Evolutionary conservation across 345 rosid species (phyloP).

Genomic region (Populus simonii): DNA sequence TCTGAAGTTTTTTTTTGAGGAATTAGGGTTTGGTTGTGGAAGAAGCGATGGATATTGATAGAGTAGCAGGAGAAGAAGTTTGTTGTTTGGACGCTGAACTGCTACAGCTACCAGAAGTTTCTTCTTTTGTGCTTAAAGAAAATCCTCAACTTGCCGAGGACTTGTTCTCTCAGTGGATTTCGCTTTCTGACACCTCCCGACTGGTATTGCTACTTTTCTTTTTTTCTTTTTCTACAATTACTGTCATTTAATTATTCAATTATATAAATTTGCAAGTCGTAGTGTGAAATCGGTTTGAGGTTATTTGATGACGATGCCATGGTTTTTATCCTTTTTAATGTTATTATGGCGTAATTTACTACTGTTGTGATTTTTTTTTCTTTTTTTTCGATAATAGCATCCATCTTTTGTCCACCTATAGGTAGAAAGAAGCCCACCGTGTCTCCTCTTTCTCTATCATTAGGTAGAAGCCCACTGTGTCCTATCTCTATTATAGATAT

Average conservation of each 20-base stretch:
- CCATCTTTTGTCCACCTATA: background rate
- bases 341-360: background rate
- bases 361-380: background rate
- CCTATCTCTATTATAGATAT: background rate
- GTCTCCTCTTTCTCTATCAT: background rate
- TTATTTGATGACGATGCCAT: background rate
- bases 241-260: background rate
- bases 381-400: background rate
- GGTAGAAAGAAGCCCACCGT: background rate
- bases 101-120: constrained; percentile 68
- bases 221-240: background rate
- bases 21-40: background rate
- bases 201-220: constrained; percentile 41
- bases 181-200: constrained; percentile 60
- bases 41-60: constrained; percentile 27
- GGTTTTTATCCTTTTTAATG: background rate
- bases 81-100: constrained; percentile 54
- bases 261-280: background rate
- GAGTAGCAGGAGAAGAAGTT: constrained; percentile 25
- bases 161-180: constrained; percentile 82
- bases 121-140: constrained; percentile 52
- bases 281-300: background rate
- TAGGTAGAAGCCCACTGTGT: background rate
- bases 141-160: constrained; percentile 51
- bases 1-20: background rate